Base-by-base conservation (phyloP, 2,329 filamentous ascomycete genomes). In the Aspergillus aculeatus region DNA sequence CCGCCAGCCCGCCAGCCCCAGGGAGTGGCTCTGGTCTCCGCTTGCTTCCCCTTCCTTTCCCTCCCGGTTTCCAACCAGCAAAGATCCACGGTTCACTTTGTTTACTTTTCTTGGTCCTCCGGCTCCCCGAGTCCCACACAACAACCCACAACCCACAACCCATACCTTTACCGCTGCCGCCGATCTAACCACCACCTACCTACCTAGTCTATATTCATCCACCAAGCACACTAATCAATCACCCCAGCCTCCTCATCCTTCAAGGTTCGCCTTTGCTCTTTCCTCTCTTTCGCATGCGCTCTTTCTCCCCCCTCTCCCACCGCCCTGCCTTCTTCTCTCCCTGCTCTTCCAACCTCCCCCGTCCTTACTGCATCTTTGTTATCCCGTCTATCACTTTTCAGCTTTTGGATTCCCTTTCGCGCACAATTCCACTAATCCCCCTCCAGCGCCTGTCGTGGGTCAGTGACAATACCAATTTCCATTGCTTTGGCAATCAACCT, bases 71-170 rank as follows among this genome's bases (percentile, higher is more conserved):
- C 59, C 62, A 56, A 57, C 47, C 51, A 56, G 44, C 53, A 62
- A 65, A 69, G 69, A 69, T 69, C 71, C 70, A 73, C 68, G 68
- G 68, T 69, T 73, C 71, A 71, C 54, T 70, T 70, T 72, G 68
- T 71, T 73, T 73, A 71, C 68, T 58, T 58, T 60, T 50, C 41
- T 59, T 62, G 59, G 44, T 16, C 11, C 14, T 35, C 32, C 12
- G 7, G 26, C 26, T 29, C 26, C 26, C 4, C 7, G 26, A 35
- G 11, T 35, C 12, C 32, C 61, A 41, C 52, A 52, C 62, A 29
- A 29, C 26, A 29, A 29, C 26, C 6, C 26, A 9, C 26, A 29
- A 29, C 26, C 7, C 61, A 66, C 68, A 69, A 70, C 67, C 70
- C 21, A 21, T 21, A 21, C 21, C 21, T 23, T 23, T 23, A 23